Evolutionary conservation across 805 yeast genomes (phyloP).

Genomic region (Ogataea minuta): DNA sequence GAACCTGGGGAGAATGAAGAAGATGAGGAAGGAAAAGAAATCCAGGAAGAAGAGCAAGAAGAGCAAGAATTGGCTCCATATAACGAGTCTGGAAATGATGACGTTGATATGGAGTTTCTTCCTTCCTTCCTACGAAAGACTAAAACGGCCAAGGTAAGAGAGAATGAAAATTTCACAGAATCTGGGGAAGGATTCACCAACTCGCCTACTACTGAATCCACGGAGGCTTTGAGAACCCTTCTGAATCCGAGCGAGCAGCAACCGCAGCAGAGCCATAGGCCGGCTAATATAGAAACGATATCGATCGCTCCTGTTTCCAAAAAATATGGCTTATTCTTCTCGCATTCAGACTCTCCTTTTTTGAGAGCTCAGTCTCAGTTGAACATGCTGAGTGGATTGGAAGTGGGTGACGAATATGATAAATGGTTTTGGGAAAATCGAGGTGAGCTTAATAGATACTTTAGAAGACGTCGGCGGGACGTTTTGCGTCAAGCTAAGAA

Average conservation of each 20-base stretch:
- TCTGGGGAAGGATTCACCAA: conserved; percentile 8
- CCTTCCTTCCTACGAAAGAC: conserved; percentile 43
- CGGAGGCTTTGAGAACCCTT: conserved; percentile 62
- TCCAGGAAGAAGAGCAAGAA: background rate
- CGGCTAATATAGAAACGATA: conserved; percentile 40
- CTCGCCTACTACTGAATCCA: conserved; percentile 39
- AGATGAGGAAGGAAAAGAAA: conserved; percentile 23
- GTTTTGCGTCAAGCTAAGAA: conserved; percentile 54
- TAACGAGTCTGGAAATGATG: conserved; percentile 5
- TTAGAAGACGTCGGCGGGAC: conserved; percentile 75
- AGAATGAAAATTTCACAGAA: conserved; percentile 26
- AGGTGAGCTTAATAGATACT: conserved; percentile 73
- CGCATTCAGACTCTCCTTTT: conserved; percentile 84
- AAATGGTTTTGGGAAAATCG: conserved; percentile 80
- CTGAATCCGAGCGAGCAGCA: conserved; percentile 43
- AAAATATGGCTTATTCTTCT: conserved; percentile 67
- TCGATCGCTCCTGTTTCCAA: conserved; percentile 24
- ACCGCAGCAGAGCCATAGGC: conserved; percentile 39
- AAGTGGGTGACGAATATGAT: conserved; percentile 49
- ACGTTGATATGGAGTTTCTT: conserved; percentile 46
- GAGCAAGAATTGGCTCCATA: background rate
- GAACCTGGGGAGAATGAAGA: conserved; percentile 13
- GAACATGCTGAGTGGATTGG: conserved; percentile 48
- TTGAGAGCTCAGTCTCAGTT: conserved; percentile 81
- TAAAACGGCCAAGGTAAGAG: background rate